phyloP scores from a whole-genome alignment of 2,329 filamentous ascomycete genomes.

The Bipolaris oryzae region DNA sequence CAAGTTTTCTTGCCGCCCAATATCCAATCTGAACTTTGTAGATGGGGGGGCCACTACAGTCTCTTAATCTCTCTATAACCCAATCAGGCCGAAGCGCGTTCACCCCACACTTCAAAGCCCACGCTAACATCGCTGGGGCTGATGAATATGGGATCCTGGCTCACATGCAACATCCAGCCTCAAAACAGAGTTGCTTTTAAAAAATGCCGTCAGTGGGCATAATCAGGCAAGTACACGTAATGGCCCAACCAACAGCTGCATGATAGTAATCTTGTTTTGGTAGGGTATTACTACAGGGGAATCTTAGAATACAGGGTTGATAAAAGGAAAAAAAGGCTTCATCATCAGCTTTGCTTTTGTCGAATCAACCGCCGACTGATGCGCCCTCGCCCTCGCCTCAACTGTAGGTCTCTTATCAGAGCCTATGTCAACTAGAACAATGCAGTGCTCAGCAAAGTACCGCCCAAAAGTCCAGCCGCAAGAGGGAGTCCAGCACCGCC shows the following conservation, averaged over 20 bases:
- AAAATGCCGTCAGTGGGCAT: not conserved
- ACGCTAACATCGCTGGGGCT: not conserved
- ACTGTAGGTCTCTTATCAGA: not conserved
- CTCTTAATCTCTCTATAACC: not conserved
- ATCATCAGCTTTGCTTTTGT: not conserved
- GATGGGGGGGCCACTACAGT: no score
- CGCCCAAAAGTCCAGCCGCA: slow-evolving; percentile 44
- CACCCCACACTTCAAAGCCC: not conserved
- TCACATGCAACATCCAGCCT: not conserved
- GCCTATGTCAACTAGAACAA: slow-evolving; percentile 27
- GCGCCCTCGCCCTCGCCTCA: not conserved
- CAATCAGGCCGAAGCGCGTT: not conserved
- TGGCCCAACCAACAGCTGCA: not conserved
- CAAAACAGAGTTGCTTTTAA: not conserved
- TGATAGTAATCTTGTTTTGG: not conserved
- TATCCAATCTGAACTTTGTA: not conserved
- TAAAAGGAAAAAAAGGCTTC: not conserved
- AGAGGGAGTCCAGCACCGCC: slow-evolving; percentile 46
- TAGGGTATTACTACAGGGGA: not conserved
- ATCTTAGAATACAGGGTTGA: not conserved
- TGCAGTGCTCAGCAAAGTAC: slow-evolving; percentile 40
- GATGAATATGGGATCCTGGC: not conserved
- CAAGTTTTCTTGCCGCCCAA: not conserved
- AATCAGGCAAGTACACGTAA: not conserved
- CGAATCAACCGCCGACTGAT: not conserved